Base-by-base conservation (phyloP, 2,329 filamentous ascomycete genomes). In the Alternaria metachromatica region DNA sequence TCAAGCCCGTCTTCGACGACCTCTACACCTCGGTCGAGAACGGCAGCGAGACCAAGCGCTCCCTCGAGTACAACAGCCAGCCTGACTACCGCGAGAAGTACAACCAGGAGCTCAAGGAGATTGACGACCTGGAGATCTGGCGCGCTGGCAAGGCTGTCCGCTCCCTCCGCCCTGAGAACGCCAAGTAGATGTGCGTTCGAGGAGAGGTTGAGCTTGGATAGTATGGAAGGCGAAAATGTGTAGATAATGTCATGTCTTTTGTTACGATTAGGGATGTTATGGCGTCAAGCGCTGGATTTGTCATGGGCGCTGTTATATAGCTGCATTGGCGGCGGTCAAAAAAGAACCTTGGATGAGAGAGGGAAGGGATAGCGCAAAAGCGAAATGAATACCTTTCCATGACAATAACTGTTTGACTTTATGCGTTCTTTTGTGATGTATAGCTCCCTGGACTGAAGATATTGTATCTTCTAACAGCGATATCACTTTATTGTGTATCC, bases 61-160 rank as follows among this genome's bases (percentile, higher is more conserved):
- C 93, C 66, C 91, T 99, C 80, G 94, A 97, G 80, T 99, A 96
- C 89, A 98, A 98, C 89, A 88, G 92, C 81, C 93, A 96, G 85
- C 86, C 89, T 75, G 94, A 99, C 85, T 99, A 99, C 90, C 92
- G 96, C 78, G 87, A 97, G 88, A 94, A 92, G 86, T 99, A 94
- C 84, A 94, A 97, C 89, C 89, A 93, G 80, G 96, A 99, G 92
- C 92, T 99, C 90, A 87, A 97, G 86, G 96, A 98, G 87, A 98
- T 99, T 86, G 92, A 95, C 79, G 89, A 94, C 80, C 87, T 99
- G 80, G 96, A 99, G 89, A 99, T 99, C 89, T 99, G 96, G 96
- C 90, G 92, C 80, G 96, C 96, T 72, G 96, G 96, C 83, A 98
- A 97, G 90, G 93, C 96, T 77, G 96, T 99, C 78, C 92, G 95